Conservation (phyloP, 495 filamentous ascomycete genomes). For the Annulohypoxylon moriforme region DNA sequence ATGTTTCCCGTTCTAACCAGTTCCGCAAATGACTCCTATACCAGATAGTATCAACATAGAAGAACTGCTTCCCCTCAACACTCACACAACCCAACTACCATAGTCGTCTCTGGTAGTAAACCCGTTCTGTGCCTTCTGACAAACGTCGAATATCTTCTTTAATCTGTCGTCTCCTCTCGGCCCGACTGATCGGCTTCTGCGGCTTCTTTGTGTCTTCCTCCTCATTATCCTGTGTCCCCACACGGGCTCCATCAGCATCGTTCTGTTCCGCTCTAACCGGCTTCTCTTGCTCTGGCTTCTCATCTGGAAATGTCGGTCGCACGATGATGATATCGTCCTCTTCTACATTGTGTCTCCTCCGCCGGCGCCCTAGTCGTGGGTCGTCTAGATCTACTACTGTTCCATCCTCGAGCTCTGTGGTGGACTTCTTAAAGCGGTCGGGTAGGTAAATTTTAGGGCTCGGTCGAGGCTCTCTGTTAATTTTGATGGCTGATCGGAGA, state of each 20-base stretch:
- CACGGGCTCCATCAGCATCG: conserved; percentile 15
- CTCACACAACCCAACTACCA: conserved; percentile 44
- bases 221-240: conserved; percentile 43
- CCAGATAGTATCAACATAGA: conserved; percentile 17
- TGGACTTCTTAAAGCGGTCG: conserved; percentile 45
- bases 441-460: conserved; percentile 59
- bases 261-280: conserved; percentile 26
- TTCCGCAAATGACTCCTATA: conserved; percentile 17
- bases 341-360: background rate
- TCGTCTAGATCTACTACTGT: conserved; percentile 48
- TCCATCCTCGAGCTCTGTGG: conserved; percentile 54
- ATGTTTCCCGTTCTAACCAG: background rate
- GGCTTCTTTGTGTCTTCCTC: conserved; percentile 27
- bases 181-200: conserved; percentile 56
- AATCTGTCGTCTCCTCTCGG: conserved; percentile 61
- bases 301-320: conserved; percentile 45
- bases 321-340: conserved; percentile 47
- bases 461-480: conserved; percentile 46
- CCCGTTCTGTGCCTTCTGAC: conserved; percentile 52
- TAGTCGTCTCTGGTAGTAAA: conserved; percentile 60
- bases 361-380: conserved; percentile 8
- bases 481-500: conserved; percentile 60
- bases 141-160: conserved; percentile 62
- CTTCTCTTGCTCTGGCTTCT: conserved; percentile 28
- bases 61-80: background rate